A percentile compares a stretch with the other conserved stretches of the same genome.
Conservation (phyloP, 768 basidiomycete species). For the Termitomyces heimii region DNA sequence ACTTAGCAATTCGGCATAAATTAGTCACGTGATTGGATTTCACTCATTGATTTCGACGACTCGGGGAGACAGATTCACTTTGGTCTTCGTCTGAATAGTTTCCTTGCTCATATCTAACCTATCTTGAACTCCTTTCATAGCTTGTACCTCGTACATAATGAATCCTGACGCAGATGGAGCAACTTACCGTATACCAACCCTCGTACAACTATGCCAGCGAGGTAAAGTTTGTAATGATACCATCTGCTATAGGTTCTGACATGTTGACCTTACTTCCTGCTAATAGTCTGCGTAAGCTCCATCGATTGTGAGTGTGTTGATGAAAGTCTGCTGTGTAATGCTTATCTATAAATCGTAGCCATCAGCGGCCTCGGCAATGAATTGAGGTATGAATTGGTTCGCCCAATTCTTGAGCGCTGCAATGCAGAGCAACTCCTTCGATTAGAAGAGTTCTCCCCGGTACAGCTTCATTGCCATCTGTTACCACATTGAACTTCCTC, state of each 20-base stretch:
- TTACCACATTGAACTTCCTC: not conserved
- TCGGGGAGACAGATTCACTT: slow-evolving; percentile 15
- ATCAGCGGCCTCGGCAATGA: slow-evolving; percentile 60
- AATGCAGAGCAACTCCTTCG: slow-evolving; percentile 61
- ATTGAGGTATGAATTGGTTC: slow-evolving; percentile 57
- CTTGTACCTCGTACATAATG: slow-evolving; percentile 18
- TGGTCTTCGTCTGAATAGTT: not conserved
- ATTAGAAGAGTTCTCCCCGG: slow-evolving; percentile 67
- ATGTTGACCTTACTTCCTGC: not conserved
- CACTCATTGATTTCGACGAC: not conserved
- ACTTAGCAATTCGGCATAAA: not conserved
- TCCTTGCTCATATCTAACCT: not conserved
- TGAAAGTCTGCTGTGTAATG: not conserved
- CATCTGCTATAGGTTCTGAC: slow-evolving; percentile 4
- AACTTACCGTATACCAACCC: slow-evolving; percentile 46
- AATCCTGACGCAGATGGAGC: slow-evolving; percentile 25
- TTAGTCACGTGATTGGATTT: not conserved
- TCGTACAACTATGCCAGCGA: slow-evolving; percentile 69
- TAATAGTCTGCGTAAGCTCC: slow-evolving; percentile 50
- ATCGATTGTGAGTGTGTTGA: slow-evolving; percentile 46
- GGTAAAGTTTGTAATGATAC: slow-evolving; percentile 30
- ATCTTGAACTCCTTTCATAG: not conserved
- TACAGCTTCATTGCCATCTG: slow-evolving; percentile 25
- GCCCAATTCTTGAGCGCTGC: slow-evolving; percentile 72
- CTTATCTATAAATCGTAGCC: slow-evolving; percentile 30